Conservation (phyloP, 1,284 basidiomycete genomes). For the Athelia psychrophila region DNA sequence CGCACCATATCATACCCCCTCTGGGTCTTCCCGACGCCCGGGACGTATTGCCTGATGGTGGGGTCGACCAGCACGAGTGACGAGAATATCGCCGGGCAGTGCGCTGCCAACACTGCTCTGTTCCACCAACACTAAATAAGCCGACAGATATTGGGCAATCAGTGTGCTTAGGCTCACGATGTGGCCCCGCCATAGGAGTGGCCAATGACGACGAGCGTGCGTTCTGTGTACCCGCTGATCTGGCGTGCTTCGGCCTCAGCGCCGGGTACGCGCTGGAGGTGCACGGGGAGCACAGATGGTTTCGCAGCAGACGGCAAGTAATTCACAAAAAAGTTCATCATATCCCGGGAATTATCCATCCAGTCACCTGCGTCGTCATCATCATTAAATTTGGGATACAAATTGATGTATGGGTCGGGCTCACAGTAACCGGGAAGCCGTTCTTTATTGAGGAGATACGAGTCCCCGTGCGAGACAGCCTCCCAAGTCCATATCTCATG, state of each 20-base stretch:
- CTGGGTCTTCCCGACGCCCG: conserved; percentile 12
- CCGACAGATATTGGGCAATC: not conserved
- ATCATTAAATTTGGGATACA: no score
- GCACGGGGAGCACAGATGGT: conserved; percentile 38
- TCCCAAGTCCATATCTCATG: conserved; percentile 84
- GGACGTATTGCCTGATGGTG: conserved; percentile 41
- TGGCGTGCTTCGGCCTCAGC: conserved; percentile 38
- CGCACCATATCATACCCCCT: conserved; percentile 8
- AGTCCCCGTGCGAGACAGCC: conserved; percentile 75
- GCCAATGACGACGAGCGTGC: conserved; percentile 64
- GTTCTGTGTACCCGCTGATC: conserved; percentile 39
- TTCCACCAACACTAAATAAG: no score
- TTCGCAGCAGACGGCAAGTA: conserved; percentile 47
- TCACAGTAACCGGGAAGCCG: conserved; percentile 53
- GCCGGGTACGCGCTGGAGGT: conserved; percentile 44
- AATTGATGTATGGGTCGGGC: conserved; percentile 17
- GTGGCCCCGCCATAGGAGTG: conserved; percentile 83
- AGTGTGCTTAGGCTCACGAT: conserved; percentile 41
- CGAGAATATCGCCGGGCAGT: conserved; percentile 67
- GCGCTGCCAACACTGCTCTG: conserved; percentile 59
- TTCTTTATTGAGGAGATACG: conserved; percentile 60
- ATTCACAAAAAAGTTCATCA: conserved; percentile 63
- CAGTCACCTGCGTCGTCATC: conserved; percentile 51
- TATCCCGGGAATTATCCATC: conserved; percentile 68
- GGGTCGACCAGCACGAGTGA: conserved; percentile 82